phyloP scores from a whole-genome alignment of 208 protist species.

The Leishmania tropica region DNA sequence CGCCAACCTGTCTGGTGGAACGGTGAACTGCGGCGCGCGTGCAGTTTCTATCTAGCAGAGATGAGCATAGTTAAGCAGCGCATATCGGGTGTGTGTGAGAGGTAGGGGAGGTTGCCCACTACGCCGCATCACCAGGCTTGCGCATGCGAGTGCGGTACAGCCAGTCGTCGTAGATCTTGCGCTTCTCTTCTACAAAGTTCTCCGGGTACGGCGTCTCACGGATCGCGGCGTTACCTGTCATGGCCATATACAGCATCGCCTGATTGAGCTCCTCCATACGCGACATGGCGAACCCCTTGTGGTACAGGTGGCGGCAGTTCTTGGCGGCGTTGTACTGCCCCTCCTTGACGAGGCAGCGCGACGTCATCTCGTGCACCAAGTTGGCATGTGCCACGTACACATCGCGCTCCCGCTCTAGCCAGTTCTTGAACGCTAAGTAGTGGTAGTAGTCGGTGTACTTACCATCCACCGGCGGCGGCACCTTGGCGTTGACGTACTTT shows the following conservation, averaged over 20 bases:
- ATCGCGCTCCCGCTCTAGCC: conserved; percentile 78
- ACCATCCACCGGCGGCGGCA: conserved; percentile 76
- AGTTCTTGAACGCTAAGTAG: conserved; percentile 84
- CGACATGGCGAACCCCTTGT: conserved; percentile 86
- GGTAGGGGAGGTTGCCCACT: neutral
- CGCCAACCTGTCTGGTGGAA: neutral
- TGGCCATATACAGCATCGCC: conserved; percentile 83
- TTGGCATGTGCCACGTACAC: conserved; percentile 83
- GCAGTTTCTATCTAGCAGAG: neutral
- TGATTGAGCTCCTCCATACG: conserved; percentile 87
- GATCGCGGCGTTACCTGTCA: conserved; percentile 85
- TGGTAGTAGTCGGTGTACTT: conserved; percentile 88
- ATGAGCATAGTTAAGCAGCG: neutral
- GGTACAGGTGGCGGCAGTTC: conserved; percentile 82
- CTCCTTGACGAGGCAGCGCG: conserved; percentile 77
- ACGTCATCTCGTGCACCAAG: conserved; percentile 77
- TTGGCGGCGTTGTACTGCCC: conserved; percentile 90
- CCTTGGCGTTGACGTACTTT: conserved; percentile 86
- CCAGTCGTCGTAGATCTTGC: conserved; percentile 90
- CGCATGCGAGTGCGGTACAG: conserved; percentile 82
- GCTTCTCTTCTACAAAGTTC: conserved; percentile 86
- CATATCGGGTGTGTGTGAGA: neutral
- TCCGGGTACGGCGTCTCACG: conserved; percentile 85
- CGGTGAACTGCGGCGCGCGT: neutral
- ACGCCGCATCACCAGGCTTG: conserved; percentile 74